These are phyloP conservation scores for Dunaliella primolecta DNA, from an alignment of 139 green algal genomes.

Conservation along the genomic window DNA sequence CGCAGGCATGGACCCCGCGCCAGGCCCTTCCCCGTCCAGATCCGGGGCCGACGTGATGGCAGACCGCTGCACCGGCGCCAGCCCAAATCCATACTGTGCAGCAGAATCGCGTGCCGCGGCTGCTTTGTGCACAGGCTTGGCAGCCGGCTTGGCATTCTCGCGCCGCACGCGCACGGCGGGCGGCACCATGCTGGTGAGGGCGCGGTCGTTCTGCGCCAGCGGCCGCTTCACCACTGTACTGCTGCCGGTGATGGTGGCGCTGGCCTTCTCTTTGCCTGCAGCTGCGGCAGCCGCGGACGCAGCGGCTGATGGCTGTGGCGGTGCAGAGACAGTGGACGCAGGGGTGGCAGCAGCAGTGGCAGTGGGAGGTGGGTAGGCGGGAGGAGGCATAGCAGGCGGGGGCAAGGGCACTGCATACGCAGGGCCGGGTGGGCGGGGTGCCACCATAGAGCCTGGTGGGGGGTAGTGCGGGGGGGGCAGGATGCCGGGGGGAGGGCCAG, in stretches of 20 bases:
- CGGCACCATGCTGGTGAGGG: conserved; percentile 61
- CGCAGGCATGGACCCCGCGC: not conserved
- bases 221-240: conserved; percentile 74
- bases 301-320: conserved; percentile 21
- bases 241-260: conserved; percentile 57
- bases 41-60: conserved; percentile 19
- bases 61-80: conserved; percentile 39
- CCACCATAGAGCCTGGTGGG: not conserved
- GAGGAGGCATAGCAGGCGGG: conserved; percentile 12
- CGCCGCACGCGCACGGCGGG: conserved; percentile 62
- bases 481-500: conserved; percentile 1
- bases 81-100: conserved; percentile 48
- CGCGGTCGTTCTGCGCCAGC: conserved; percentile 66
- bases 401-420: not conserved
- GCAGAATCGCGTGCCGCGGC: conserved; percentile 1
- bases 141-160: conserved; percentile 31
- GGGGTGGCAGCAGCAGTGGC: not conserved
- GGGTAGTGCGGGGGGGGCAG: conserved; percentile 16
- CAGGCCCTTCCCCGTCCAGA: conserved; percentile 1
- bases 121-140: not conserved
- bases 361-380: conserved; percentile 11
- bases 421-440: not conserved
- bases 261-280: not conserved
- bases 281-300: not conserved
- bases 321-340: conserved; percentile 33